A percentile compares a stretch with the other conserved stretches of the same genome.
These are phyloP conservation scores for Mortierella hygrophila DNA, from an alignment of 192 early-diverging fungal genomes.

Conservation along the genomic window DNA sequence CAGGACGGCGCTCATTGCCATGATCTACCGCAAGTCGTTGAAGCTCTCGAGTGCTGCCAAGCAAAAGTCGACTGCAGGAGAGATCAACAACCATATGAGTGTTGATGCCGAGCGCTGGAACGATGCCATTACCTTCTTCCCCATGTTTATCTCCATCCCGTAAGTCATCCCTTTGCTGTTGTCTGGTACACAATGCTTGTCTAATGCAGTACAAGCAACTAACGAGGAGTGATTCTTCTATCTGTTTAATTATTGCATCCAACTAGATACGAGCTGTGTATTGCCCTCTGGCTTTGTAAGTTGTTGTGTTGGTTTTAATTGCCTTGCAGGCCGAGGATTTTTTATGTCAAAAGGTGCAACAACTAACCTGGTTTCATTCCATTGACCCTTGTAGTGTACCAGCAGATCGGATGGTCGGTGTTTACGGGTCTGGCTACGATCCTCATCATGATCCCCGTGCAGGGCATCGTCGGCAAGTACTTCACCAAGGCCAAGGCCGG, in stretches of 20 bases:
- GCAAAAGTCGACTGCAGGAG: conserved; percentile 51
- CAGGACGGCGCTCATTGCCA: conserved; percentile 53
- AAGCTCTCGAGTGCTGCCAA: conserved; percentile 42
- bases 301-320: neutral
- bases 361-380: neutral
- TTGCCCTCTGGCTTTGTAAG: conserved; percentile 51
- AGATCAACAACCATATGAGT: conserved; percentile 59
- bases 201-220: neutral
- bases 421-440: conserved; percentile 38
- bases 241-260: neutral
- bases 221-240: neutral
- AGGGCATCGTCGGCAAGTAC: conserved; percentile 21
- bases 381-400: conserved; percentile 24
- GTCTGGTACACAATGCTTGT: neutral
- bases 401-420: conserved; percentile 45
- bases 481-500: conserved; percentile 35
- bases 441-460: conserved; percentile 28
- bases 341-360: neutral
- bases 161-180: neutral
- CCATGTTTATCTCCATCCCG: conserved; percentile 38
- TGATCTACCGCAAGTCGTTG: conserved; percentile 59
- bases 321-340: neutral
- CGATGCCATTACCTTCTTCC: conserved; percentile 27
- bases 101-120: conserved; percentile 56
- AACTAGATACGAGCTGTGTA: conserved; percentile 33